Evolutionary conservation across 306 rosid genomes (phyloP).

Genomic region (Trifolium subterraneum): DNA sequence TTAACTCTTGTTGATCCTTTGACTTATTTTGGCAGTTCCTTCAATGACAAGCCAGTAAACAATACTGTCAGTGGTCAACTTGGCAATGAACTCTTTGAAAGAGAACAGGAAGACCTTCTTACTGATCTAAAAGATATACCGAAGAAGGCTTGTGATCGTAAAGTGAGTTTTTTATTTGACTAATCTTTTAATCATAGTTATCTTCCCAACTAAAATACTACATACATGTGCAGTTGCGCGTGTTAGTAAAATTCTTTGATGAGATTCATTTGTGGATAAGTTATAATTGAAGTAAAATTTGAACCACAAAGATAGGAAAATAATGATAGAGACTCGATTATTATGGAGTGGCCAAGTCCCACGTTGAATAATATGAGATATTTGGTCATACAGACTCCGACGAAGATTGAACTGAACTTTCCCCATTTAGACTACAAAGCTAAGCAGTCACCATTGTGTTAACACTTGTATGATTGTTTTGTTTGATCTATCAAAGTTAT

Average conservation of each 20-base stretch:
- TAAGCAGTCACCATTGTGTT: too few species aligned
- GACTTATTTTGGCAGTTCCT: conserved; percentile 62
- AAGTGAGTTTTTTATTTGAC: conserved; percentile 56
- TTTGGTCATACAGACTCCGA: too few species aligned
- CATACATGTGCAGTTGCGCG: background rate
- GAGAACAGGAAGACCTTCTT: conserved; percentile 93
- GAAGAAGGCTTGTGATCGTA: conserved; percentile 92
- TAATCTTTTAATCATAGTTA: background rate
- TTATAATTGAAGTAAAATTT: too few species aligned
- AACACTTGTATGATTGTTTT: background rate
- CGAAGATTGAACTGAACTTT: too few species aligned
- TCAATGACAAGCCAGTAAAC: conserved; percentile 78
- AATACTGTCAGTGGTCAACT: conserved; percentile 62
- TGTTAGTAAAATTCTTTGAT: too few species aligned
- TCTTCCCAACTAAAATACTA: background rate
- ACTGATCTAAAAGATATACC: conserved; percentile 89
- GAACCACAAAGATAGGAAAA: too few species aligned
- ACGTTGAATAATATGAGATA: too few species aligned
- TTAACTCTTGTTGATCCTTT: background rate
- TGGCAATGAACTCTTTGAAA: conserved; percentile 88
- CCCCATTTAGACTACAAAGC: too few species aligned
- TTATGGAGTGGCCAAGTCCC: too few species aligned
- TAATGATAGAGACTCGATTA: too few species aligned
- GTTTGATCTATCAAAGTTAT: background rate
- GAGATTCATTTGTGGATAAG: too few species aligned